Base-by-base conservation (phyloP, 2,329 filamentous ascomycete genomes). In the Aspergillus sclerotialis region DNA sequence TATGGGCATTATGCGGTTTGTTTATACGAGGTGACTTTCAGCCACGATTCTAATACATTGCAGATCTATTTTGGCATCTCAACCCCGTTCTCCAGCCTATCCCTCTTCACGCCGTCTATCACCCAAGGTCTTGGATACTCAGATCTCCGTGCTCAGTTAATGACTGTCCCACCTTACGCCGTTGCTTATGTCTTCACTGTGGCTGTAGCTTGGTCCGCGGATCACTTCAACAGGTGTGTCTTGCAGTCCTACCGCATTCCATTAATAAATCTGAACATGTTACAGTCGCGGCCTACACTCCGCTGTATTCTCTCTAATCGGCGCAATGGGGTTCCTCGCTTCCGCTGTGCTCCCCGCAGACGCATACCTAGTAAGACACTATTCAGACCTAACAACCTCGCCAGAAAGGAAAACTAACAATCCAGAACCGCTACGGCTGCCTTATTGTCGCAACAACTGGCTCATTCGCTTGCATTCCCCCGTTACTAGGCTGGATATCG, bases 401-500 rank as follows among this genome's bases (percentile, higher is more conserved):
- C 7, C n/a, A 12, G 29, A 13, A 26, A 1, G 21, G 27, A 14
- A 7, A 19, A 35, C 29, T 32, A 40, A 15, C 1, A 7, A 31
- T 3, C 18, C 35, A 66, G 49, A 54, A 65, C 11, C 75, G 82
- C n/a, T 85, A 85, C 51, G 80, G 76, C 23, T 82, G 78, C 41
- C 69, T 86, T 7, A 81, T 85, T 19, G 65, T 86, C 25, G 80
- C 79, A 0, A 69, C 77, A 1, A 72, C 75, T 2, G 81, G 82
- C 1, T 68, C 80, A 0, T 86, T 86, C 41, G 72, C 78, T 1
- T 80, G 76, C 44, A 81, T 84, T 29, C 80, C 82, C 0, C 79
- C 80, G 0, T 68, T 86, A 39, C 66, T 83, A 2, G 80, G 79
- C n/a, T 84, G 80, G 80, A 63, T 84, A 5, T 78, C 76, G 7